Base-by-base conservation (phyloP, 1,284 basidiomycete species). In the Peniophora sp. region DNA sequence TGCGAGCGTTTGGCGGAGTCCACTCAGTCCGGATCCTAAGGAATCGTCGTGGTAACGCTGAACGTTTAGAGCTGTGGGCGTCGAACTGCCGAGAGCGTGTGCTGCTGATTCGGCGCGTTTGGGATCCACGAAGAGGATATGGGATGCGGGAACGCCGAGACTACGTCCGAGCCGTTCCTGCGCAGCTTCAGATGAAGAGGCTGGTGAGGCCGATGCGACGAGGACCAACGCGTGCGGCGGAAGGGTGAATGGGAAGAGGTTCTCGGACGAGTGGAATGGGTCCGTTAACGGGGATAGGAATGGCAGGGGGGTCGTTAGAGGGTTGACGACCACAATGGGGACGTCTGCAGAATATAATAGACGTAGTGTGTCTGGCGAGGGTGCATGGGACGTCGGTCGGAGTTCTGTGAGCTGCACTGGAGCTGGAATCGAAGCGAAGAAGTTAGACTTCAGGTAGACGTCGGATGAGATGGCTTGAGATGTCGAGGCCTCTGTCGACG, bases 1-100 rank as follows among this genome's bases (percentile, higher is more conserved):
- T 27, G 66, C 62, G 20, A 87, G 61, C 2, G 70, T 58, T 8
- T 64, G 54, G 2, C 69, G 69, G 37, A 87, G 72, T 23, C 65
- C 59, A 15, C 79, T 73, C 17, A 87, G 62, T n/a, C 71, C 69
- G 14, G 86, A 88, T 11, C 66, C 73, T 17, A 75, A 61, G 51
- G 76, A 78, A n/a, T 80, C 74, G 54, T 78, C 73, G 60, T 86
- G 83, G 62, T 81, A 89, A 51, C 66, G 68, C 55, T 84, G 79
- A 11, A 88, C 71, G 22, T 75, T 70, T 2, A 68, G 56, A 11
- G 77, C 57, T 3, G 78, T 77, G 11, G 63, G 64, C 0, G 75
- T 67, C 39, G 76, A 64, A 11, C 68, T 55, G 50, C 69, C 72
- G 39, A 88, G 65, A 6, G 68, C 57, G 20, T 67, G 64, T 5